Percentiles rank a stretch among this genome's conserved stretches.
Evolutionary conservation across 208 protist species (phyloP).

Genomic region (Trichomonas tenax): DNA sequence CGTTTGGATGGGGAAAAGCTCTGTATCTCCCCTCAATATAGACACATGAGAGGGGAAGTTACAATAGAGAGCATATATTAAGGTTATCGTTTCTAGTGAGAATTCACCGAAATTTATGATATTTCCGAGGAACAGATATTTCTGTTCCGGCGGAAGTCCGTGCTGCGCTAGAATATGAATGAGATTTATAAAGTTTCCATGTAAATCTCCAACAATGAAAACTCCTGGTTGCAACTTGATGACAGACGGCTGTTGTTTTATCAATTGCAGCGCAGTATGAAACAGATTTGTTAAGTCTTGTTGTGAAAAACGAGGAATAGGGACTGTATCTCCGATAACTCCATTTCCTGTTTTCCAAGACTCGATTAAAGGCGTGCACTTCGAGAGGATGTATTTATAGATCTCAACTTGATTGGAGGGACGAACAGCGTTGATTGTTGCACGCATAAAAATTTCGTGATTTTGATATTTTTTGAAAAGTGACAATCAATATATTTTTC

Average conservation of each 20-base stretch:
- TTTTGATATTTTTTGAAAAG: too few species aligned
- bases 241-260: not conserved
- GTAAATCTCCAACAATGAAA: conserved; percentile 1
- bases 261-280: not conserved
- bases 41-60: not conserved
- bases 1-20: not conserved
- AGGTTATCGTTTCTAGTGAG: conserved; percentile 64
- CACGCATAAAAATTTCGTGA: not conserved
- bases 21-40: not conserved
- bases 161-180: conserved; percentile 62
- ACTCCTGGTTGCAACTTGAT: not conserved
- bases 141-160: conserved; percentile 55
- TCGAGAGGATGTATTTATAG: not conserved
- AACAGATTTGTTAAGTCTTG: not conserved
- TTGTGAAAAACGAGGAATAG: not conserved
- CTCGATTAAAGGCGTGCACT: not conserved
- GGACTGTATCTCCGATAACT: not conserved
- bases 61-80: conserved; percentile 63
- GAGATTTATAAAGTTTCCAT: conserved; percentile 42
- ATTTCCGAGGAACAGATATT: conserved; percentile 77
- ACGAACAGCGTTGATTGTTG: not conserved
- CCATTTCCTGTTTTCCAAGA: not conserved
- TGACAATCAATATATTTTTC: too few species aligned
- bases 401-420: not conserved
- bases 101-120: conserved; percentile 27